Evolutionary conservation across 2,329 filamentous ascomycete species (phyloP).

Genomic region (Domatiomyces catenatus): DNA sequence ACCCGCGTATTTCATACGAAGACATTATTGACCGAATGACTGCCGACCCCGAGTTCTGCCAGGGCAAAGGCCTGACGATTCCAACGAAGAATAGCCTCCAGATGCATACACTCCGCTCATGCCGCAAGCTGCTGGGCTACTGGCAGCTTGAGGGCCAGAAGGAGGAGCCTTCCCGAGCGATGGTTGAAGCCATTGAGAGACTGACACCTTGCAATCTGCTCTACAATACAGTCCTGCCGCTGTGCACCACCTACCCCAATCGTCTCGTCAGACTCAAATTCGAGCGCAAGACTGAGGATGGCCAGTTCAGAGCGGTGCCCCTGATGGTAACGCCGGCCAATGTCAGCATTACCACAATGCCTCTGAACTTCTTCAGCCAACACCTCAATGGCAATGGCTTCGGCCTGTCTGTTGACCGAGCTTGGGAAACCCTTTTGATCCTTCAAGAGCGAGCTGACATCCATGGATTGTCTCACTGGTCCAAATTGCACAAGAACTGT

Average conservation of each 20-base stretch:
- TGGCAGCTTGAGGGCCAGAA: conserved; percentile 9
- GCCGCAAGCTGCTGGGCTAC: conserved; percentile 18
- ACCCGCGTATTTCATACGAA: conserved; percentile 17
- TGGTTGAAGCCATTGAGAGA: conserved; percentile 19
- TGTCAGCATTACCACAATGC: background rate
- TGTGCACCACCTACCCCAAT: background rate
- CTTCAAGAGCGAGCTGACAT: conserved; percentile 3
- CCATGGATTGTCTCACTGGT: conserved; percentile 3
- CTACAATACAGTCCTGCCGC: conserved; percentile 17
- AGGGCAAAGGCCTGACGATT: conserved; percentile 5
- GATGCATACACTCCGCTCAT: conserved; percentile 19
- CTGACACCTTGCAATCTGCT: conserved; percentile 16
- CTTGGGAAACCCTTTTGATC: conserved; percentile 2
- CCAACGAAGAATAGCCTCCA: conserved; percentile 19
- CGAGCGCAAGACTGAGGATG: background rate
- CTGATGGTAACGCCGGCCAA: background rate
- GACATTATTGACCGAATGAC: conserved; percentile 21
- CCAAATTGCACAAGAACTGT: conserved; percentile 2
- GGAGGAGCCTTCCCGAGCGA: conserved; percentile 4
- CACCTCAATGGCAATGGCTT: background rate
- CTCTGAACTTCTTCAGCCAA: conserved; percentile 1
- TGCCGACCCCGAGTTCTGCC: conserved; percentile 2
- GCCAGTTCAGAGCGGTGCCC: background rate
- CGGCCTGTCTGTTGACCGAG: background rate
- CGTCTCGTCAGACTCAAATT: conserved; percentile 3